Conservation (phyloP, 140 eudicot species). For the Anethum foeniculum region DNA sequence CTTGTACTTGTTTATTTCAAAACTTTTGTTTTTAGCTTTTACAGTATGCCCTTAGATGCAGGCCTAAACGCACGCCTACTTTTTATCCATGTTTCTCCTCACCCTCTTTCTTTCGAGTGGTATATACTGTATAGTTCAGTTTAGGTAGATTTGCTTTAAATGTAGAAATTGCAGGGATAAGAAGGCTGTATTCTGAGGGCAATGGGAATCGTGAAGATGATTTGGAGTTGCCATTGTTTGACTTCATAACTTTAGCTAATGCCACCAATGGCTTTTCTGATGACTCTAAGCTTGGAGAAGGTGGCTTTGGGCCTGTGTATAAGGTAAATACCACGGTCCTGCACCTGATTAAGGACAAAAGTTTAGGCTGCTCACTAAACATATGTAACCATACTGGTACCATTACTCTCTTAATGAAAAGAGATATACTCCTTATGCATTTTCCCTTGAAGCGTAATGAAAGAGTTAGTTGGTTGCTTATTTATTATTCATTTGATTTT, state of each 20-base stretch:
- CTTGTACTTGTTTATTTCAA: neutral
- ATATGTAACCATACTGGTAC: neutral
- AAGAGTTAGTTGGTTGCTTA: no score
- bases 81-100: no score
- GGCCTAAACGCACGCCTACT: no score
- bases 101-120: no score
- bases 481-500: no score
- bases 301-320: constrained; percentile 31
- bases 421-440: neutral
- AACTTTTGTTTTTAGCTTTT: no score
- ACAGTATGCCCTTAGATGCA: neutral
- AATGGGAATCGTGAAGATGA: neutral
- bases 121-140: no score
- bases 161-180: constrained; percentile 13
- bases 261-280: constrained; percentile 26
- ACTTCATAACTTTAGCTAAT: constrained; percentile 9
- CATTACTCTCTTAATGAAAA: neutral
- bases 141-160: no score
- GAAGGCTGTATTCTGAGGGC: constrained; percentile 1
- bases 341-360: no score
- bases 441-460: no score
- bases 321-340: constrained; percentile 8
- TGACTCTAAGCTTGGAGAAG: constrained; percentile 23
- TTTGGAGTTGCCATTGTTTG: constrained; percentile 23
- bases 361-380: no score